These are phyloP conservation scores for Cocos nucifera DNA, from an alignment of 176 grass and related monocot genomes.

Conservation along the genomic window DNA sequence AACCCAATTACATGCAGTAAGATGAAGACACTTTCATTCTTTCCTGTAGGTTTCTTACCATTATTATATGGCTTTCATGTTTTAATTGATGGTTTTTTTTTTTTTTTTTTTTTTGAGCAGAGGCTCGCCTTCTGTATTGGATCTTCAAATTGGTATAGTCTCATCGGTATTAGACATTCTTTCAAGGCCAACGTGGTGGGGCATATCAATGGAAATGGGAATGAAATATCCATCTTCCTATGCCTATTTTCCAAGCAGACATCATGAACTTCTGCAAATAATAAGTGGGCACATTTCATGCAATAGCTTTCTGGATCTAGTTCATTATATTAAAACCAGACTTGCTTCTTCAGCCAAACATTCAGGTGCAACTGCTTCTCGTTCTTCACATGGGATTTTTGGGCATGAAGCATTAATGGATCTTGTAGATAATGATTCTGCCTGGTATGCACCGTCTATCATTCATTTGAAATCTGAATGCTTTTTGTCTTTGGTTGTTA, in stretches of 20 bases:
- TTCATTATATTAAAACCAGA: constrained; percentile 38
- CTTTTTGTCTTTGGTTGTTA: not conserved
- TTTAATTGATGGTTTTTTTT: not conserved
- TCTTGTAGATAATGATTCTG: constrained; percentile 40
- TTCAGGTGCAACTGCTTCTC: not conserved
- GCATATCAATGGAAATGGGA: constrained; percentile 54
- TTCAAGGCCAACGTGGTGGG: constrained; percentile 63
- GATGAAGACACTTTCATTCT: no score
- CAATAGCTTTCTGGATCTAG: constrained; percentile 50
- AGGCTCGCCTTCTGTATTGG: constrained; percentile 48
- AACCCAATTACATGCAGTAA: no score
- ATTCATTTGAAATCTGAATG: not conserved
- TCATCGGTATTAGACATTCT: constrained; percentile 68
- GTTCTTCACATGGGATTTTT: constrained; percentile 15
- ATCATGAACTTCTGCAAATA: constrained; percentile 50
- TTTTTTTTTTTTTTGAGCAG: constrained; percentile 26
- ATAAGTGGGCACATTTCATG: constrained; percentile 60
- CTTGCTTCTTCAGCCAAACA: constrained; percentile 16
- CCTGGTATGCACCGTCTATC: constrained; percentile 43
- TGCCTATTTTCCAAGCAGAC: constrained; percentile 60
- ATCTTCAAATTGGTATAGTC: constrained; percentile 49
- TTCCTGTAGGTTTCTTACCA: no score
- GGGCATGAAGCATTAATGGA: constrained; percentile 24
- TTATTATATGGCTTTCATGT: not conserved
- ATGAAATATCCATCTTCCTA: constrained; percentile 40